These are phyloP conservation scores for Phaeosphaeriaceae sp. DNA, from an alignment of 2,329 filamentous ascomycete species.

Conservation along the genomic window DNA sequence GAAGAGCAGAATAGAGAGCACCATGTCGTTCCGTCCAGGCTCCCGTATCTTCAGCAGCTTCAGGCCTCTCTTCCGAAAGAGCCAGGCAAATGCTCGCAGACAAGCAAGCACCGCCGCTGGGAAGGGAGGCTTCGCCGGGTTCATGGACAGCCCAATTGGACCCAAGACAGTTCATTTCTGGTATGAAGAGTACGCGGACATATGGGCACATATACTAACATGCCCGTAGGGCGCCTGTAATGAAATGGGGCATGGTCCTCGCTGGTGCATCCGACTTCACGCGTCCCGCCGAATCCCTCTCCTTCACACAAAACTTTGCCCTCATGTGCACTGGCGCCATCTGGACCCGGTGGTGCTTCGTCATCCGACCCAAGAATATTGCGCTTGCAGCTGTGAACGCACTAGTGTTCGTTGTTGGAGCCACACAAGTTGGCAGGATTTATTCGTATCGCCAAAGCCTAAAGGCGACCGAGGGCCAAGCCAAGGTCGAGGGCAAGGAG, in stretches of 20 bases:
- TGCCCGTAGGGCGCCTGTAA: conserved; percentile 78
- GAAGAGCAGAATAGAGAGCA: conserved; percentile 23
- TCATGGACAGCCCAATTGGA: conserved; percentile 62
- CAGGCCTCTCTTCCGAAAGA: conserved; percentile 55
- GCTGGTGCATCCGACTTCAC: conserved; percentile 91
- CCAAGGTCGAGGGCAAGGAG: conserved; percentile 45
- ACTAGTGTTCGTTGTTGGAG: conserved; percentile 89
- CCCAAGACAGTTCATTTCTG: conserved; percentile 94
- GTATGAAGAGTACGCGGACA: conserved; percentile 56
- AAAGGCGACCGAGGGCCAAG: conserved; percentile 57
- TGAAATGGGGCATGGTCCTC: conserved; percentile 93
- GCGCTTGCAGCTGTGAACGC: conserved; percentile 97
- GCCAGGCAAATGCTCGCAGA: conserved; percentile 64
- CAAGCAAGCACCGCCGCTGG: conserved; percentile 71
- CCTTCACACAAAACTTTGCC: conserved; percentile 88
- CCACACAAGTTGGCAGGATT: conserved; percentile 83
- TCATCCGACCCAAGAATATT: conserved; percentile 92
- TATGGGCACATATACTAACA: conserved; percentile 3
- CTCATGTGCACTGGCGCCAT: conserved; percentile 90
- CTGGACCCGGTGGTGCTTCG: conserved; percentile 98
- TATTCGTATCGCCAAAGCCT: conserved; percentile 66
- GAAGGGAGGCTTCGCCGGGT: conserved; percentile 69
- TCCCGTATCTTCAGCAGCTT: conserved; percentile 64
- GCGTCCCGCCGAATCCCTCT: conserved; percentile 90
- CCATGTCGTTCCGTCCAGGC: conserved; percentile 64